Evolutionary conservation across 805 yeast genomes (phyloP).

Genomic region (Barnettozyma wickerhamii): DNA sequence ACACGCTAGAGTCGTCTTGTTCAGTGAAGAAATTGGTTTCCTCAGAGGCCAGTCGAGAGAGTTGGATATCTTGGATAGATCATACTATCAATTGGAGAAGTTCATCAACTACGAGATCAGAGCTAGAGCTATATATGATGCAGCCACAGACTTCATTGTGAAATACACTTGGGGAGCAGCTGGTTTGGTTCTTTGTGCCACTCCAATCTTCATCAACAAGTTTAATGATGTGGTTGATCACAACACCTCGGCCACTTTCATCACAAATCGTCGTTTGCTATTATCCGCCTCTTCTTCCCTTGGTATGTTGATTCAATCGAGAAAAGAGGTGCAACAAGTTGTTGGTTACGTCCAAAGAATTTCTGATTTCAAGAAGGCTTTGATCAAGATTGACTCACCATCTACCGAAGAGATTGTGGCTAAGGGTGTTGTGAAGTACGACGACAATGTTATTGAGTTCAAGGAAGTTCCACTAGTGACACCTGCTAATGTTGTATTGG

Average conservation of each 20-base stretch:
- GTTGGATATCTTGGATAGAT: conserved; percentile 66
- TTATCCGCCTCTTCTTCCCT: conserved; percentile 83
- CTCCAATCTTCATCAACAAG: conserved; percentile 74
- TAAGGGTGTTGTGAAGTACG: conserved; percentile 34
- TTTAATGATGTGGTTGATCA: conserved; percentile 35
- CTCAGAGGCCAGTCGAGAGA: conserved; percentile 80
- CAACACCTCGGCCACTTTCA: conserved; percentile 71
- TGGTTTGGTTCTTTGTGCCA: conserved; percentile 80
- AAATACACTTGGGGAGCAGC: conserved; percentile 97
- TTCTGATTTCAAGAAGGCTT: conserved; percentile 59
- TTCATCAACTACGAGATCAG: conserved; percentile 73
- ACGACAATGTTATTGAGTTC: conserved; percentile 63
- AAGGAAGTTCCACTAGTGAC: conserved; percentile 76
- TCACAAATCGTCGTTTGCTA: conserved; percentile 80
- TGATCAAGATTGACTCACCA: conserved; percentile 43
- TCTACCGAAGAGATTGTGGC: conserved; percentile 17
- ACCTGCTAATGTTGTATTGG: conserved; percentile 75
- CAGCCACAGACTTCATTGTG: conserved; percentile 82
- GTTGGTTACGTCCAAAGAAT: conserved; percentile 79
- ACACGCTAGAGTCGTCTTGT: conserved; percentile 76
- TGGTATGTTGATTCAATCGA: conserved; percentile 80
- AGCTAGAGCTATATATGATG: conserved; percentile 74
- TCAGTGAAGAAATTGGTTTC: conserved; percentile 84
- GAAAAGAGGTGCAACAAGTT: conserved; percentile 78
- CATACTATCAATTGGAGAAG: conserved; percentile 76